phyloP scores from a whole-genome alignment of 169 alveolate species.

The Babesia ovata region DNA sequence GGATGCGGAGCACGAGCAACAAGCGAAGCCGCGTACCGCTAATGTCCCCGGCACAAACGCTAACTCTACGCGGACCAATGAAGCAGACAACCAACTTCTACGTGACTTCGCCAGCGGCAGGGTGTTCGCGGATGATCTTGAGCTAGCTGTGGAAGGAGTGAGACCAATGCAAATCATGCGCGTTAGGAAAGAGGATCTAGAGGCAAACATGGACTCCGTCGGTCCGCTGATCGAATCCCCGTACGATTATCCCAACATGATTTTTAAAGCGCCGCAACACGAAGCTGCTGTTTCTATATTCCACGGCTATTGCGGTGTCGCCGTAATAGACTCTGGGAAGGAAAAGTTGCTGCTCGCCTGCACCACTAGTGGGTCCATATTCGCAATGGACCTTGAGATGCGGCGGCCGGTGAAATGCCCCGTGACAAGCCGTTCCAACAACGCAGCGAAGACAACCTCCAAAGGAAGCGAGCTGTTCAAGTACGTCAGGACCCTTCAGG shows the following conservation, averaged over 20 bases:
- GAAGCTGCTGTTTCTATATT: slow-evolving; percentile 21
- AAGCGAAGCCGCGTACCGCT: background rate
- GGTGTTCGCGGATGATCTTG: slow-evolving; percentile 47
- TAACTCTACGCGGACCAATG: background rate
- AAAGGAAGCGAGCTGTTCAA: slow-evolving; percentile 5
- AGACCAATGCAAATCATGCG: slow-evolving; percentile 1
- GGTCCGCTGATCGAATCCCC: slow-evolving; percentile 61
- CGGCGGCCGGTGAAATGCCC: background rate
- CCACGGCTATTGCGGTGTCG: slow-evolving; percentile 61
- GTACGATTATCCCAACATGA: slow-evolving; percentile 26
- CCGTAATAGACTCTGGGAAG: background rate
- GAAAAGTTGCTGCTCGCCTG: slow-evolving; percentile 7
- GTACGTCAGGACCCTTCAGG: background rate
- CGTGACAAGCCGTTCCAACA: background rate
- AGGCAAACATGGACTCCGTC: slow-evolving; percentile 13
- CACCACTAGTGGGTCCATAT: slow-evolving; percentile 30
- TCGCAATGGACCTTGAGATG: slow-evolving; percentile 18
- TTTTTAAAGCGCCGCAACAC: slow-evolving; percentile 35
- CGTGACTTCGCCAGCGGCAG: slow-evolving; percentile 19
- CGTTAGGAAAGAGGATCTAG: slow-evolving; percentile 1
- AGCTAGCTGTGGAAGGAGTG: background rate
- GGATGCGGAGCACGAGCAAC: no score
- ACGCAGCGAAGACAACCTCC: background rate
- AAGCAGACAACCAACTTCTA: background rate
- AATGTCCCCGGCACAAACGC: background rate